phyloP scores from a whole-genome alignment of 345 rosid genomes.

The Lepidium aucheri region DNA sequence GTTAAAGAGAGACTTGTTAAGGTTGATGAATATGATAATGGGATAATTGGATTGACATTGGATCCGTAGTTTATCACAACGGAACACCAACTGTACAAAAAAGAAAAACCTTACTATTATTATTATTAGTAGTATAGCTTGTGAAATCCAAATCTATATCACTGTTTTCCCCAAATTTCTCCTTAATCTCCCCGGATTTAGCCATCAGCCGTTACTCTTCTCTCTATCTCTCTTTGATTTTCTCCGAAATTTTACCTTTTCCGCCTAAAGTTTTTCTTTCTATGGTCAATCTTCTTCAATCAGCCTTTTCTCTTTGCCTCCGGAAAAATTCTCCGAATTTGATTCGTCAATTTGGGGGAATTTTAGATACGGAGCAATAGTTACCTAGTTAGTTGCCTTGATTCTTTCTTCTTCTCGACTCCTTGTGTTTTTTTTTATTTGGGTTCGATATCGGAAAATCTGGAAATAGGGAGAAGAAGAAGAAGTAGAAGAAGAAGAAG shows the following conservation, averaged over 20 bases:
- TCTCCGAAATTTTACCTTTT: conserved; percentile 15
- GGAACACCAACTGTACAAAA: background rate
- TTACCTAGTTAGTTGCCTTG: background rate
- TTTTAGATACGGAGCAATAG: background rate
- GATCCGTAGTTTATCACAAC: conserved; percentile 4
- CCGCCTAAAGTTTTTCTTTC: background rate
- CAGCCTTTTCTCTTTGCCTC: background rate
- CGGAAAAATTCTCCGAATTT: background rate
- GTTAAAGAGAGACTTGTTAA: background rate
- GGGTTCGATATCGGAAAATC: background rate
- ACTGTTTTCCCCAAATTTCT: background rate
- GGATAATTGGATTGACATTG: conserved; percentile 6
- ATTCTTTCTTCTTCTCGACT: conserved; percentile 20
- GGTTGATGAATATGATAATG: background rate
- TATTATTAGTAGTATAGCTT: conserved; percentile 1
- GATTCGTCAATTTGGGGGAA: conserved; percentile 5
- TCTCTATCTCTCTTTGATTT: conserved; percentile 9
- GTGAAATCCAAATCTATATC: conserved; percentile 11
- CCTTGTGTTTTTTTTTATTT: background rate
- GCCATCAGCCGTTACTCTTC: conserved; percentile 25
- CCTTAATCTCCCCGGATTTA: conserved; percentile 19
- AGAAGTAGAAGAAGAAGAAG: conserved; percentile 10
- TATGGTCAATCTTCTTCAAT: background rate
- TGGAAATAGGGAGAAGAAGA: conserved; percentile 6
- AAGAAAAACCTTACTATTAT: background rate